Percentiles rank a stretch among this genome's conserved stretches.
Conservation (phyloP, 495 filamentous ascomycete genomes). For the Annulohypoxylon bovei region DNA sequence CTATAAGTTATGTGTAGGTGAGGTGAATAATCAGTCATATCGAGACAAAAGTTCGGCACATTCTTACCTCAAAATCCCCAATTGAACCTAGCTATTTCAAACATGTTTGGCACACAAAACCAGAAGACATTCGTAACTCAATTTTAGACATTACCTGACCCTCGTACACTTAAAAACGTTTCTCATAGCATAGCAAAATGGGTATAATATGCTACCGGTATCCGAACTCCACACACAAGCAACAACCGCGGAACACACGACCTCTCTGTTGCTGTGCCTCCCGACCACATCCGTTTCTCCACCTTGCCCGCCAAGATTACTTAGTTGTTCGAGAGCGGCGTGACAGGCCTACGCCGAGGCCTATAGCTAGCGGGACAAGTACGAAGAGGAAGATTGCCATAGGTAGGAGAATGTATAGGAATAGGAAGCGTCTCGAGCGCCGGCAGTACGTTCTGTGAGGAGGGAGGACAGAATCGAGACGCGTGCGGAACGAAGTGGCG, state of each 20-base stretch:
- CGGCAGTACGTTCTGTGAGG: constrained; percentile 55
- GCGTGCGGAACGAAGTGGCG: constrained; percentile 27
- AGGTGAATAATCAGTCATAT: not conserved
- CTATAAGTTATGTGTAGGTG: too few relatives aligned
- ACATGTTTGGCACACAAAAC: not conserved
- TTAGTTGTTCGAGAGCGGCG: constrained; percentile 63
- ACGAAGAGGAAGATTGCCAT: constrained; percentile 38
- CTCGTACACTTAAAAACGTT: not conserved
- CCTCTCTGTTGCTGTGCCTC: constrained; percentile 54
- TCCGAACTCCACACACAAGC: constrained; percentile 25
- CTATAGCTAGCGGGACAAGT: constrained; percentile 46
- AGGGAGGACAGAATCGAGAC: constrained; percentile 50
- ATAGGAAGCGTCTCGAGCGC: constrained; percentile 51
- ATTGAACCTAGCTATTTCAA: not conserved
- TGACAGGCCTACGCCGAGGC: constrained; percentile 47
- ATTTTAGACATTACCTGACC: not conserved
- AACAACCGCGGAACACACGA: constrained; percentile 55
- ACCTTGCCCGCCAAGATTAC: constrained; percentile 69
- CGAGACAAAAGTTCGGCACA: too few relatives aligned
- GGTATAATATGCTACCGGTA: constrained; percentile 28
- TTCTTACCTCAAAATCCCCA: not conserved
- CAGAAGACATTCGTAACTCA: not conserved
- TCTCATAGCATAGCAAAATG: constrained; percentile 20
- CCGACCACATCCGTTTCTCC: not conserved
- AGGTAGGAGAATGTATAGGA: constrained; percentile 45